Percentiles rank a stretch among this genome's conserved stretches.
Conservation (phyloP, 192 early-diverging fungal genomes). For the Mortierella alpina region DNA sequence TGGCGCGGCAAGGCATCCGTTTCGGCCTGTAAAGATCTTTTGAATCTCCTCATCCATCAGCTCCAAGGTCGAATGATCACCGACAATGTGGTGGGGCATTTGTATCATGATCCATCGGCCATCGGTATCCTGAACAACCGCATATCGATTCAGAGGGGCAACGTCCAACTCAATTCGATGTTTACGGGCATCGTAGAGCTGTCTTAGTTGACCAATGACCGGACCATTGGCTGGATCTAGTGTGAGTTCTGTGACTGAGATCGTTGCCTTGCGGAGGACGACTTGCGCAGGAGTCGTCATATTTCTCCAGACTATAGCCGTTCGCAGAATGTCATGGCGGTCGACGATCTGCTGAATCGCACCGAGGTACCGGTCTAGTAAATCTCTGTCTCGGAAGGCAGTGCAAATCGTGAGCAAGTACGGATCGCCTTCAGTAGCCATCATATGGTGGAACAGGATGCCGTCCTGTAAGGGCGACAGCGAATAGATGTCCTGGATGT, state of each 20-base stretch:
- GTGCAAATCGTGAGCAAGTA: not conserved
- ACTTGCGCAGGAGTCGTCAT: conserved; percentile 1
- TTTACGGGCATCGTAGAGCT: not conserved
- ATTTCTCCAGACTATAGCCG: not conserved
- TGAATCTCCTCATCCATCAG: not conserved
- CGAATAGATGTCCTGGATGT: conserved; percentile 8
- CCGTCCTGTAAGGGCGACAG: conserved; percentile 11
- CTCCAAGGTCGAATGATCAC: not conserved
- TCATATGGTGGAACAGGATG: no score
- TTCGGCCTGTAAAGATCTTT: not conserved
- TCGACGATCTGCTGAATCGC: not conserved
- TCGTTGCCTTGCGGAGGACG: not conserved
- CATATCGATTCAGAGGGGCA: not conserved
- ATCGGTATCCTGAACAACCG: not conserved
- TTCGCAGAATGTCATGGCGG: conserved; percentile 6
- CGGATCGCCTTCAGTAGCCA: conserved; percentile 11
- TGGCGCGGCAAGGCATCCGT: not conserved
- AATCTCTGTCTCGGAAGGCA: not conserved
- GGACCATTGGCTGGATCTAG: conserved; percentile 2
- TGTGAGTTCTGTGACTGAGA: not conserved
- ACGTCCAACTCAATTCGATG: not conserved
- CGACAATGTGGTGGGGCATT: not conserved
- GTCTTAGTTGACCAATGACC: not conserved
- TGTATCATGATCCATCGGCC: not conserved
- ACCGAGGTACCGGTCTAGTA: conserved; percentile 1